These are phyloP conservation scores for Plasmodium sp. DNA, from an alignment of 169 alveolate species.

Conservation along the genomic window DNA sequence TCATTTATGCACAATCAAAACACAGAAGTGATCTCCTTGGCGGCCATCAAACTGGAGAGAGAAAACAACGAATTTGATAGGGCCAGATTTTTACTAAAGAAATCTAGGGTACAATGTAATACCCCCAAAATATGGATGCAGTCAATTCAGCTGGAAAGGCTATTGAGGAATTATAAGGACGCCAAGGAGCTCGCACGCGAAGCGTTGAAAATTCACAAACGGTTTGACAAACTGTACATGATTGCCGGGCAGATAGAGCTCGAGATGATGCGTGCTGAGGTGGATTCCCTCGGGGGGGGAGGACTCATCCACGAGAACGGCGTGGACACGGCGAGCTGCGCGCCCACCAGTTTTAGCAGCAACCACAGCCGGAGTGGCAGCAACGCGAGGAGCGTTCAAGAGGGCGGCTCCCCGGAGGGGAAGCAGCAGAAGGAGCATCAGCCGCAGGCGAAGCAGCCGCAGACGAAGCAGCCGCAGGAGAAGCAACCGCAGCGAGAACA, in stretches of 20 bases:
- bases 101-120: slow-evolving; percentile 90
- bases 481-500: not conserved
- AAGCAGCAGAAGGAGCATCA: too few relatives aligned
- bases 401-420: not conserved
- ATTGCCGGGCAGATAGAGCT: slow-evolving; percentile 91
- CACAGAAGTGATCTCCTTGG: slow-evolving; percentile 90
- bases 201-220: slow-evolving; percentile 87
- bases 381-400: not conserved
- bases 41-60: slow-evolving; percentile 93
- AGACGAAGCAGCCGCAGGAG: not conserved
- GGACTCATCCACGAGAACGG: not conserved
- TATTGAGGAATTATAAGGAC: slow-evolving; percentile 84
- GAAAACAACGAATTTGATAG: slow-evolving; percentile 93
- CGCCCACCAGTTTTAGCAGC: not conserved
- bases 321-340: not conserved
- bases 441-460: too few relatives aligned
- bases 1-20: slow-evolving; percentile 90
- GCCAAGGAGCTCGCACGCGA: slow-evolving; percentile 86
- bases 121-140: slow-evolving; percentile 92
- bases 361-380: not conserved
- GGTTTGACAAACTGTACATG: slow-evolving; percentile 92
- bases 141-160: slow-evolving; percentile 93
- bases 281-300: not conserved
- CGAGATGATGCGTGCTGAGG: slow-evolving; percentile 71
- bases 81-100: slow-evolving; percentile 92